phyloP scores from a whole-genome alignment of 2,329 filamentous ascomycete species.

The Keithomyces neogunnii region DNA sequence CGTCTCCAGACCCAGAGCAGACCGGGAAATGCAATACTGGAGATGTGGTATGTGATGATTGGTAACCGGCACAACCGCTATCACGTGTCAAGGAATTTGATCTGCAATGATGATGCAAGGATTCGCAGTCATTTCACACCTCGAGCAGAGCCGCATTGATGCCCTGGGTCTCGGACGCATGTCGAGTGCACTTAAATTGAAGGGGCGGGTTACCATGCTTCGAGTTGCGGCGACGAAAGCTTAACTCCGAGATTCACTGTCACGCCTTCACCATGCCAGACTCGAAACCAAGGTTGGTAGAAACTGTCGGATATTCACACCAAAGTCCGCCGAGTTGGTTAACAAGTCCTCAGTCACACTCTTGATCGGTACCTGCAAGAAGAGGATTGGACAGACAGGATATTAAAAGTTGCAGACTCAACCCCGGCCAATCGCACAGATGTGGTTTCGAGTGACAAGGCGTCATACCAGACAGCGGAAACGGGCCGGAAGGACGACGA shows the following conservation, averaged over 20 bases:
- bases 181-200: neutral
- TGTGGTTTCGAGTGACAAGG: neutral
- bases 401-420: neutral
- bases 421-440: neutral
- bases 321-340: neutral
- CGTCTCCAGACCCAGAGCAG: constrained; percentile 8
- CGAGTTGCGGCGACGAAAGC: neutral
- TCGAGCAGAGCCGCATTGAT: neutral
- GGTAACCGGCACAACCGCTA: constrained; percentile 6
- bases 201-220: neutral
- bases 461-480: neutral
- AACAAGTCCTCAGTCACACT: neutral
- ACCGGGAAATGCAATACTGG: constrained; percentile 13
- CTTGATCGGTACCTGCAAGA: neutral
- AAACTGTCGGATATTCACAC: neutral
- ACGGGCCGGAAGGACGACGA: neutral
- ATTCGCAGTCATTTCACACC: neutral
- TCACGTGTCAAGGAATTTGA: neutral
- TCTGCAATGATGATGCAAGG: neutral
- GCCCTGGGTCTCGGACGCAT: neutral
- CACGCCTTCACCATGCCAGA: neutral
- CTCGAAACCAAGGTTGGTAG: neutral
- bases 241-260: neutral
- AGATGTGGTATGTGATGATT: constrained; percentile 21
- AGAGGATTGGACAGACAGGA: neutral